Conservation (phyloP, 192 early-diverging fungal species). For the Linnemannia zychae region DNA sequence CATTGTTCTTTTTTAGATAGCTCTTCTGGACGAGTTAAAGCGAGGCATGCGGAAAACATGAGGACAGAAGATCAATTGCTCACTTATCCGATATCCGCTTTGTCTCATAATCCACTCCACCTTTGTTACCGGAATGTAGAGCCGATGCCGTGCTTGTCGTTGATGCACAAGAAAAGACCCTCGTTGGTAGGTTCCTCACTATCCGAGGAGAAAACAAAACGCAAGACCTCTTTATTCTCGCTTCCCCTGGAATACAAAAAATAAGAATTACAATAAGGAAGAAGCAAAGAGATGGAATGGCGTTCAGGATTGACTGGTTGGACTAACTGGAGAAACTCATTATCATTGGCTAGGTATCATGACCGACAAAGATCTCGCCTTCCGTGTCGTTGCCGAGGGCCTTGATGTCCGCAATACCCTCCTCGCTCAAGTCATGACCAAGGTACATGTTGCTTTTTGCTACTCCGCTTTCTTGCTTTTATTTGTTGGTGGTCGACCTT, state of each 20-base stretch:
- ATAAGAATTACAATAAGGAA: background rate
- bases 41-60: background rate
- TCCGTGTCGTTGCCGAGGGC: constrained; percentile 87
- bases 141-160: constrained; percentile 60
- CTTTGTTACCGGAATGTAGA: constrained; percentile 17
- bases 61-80: background rate
- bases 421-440: constrained; percentile 86
- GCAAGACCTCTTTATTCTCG: background rate
- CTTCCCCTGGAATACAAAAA: background rate
- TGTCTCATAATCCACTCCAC: background rate
- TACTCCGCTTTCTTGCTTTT: background rate
- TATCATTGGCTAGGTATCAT: constrained; percentile 76
- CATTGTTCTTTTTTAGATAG: constrained; percentile 2
- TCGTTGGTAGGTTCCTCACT: constrained; percentile 33
- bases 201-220: background rate
- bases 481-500: background rate
- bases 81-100: constrained; percentile 6
- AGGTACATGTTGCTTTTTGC: constrained; percentile 15
- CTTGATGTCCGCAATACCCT: constrained; percentile 70
- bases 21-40: background rate
- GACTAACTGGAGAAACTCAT: background rate
- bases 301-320: background rate
- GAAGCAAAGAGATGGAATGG: background rate
- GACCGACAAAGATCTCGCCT: constrained; percentile 93
- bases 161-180: constrained; percentile 53